These are phyloP conservation scores for Thielaviopsis populi DNA, from an alignment of 2,329 filamentous ascomycete species.

Conservation along the genomic window DNA sequence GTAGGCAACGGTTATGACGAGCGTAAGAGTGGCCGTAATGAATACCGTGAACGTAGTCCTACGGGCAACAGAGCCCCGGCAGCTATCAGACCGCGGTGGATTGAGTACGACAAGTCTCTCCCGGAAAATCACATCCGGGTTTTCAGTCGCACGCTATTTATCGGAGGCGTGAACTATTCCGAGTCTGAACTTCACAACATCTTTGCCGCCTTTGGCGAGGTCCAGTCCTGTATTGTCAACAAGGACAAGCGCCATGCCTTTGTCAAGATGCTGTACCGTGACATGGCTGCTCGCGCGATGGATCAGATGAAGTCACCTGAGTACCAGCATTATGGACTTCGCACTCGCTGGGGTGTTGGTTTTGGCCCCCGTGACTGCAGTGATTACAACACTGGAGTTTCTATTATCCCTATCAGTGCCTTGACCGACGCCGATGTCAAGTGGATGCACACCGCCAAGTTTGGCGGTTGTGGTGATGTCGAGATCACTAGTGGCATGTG, in stretches of 20 bases:
- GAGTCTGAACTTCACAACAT: slow-evolving; percentile 69
- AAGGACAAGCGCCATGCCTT: slow-evolving; percentile 96
- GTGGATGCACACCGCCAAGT: slow-evolving; percentile 91
- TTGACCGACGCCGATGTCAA: slow-evolving; percentile 93
- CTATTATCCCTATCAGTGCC: slow-evolving; percentile 79
- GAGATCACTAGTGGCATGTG: slow-evolving; percentile 70
- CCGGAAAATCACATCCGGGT: slow-evolving; percentile 74
- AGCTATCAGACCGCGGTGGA: slow-evolving; percentile 32
- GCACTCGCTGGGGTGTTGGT: slow-evolving; percentile 94
- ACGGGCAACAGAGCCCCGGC: slow-evolving; percentile 25
- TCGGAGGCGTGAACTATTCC: slow-evolving; percentile 79
- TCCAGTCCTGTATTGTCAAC: slow-evolving; percentile 97
- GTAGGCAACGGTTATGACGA: not conserved
- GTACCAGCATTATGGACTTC: slow-evolving; percentile 54
- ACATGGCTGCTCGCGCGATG: slow-evolving; percentile 71
- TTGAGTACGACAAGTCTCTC: slow-evolving; percentile 63
- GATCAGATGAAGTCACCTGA: slow-evolving; percentile 60
- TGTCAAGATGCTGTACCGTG: slow-evolving; percentile 91
- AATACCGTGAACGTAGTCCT: slow-evolving; percentile 54
- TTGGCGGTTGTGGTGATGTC: slow-evolving; percentile 76
- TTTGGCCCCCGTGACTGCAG: slow-evolving; percentile 95
- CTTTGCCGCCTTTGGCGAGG: slow-evolving; percentile 68
- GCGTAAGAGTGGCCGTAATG: slow-evolving; percentile 28
- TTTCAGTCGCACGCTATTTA: slow-evolving; percentile 84
- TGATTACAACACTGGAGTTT: slow-evolving; percentile 84